Conservation (phyloP, 768 basidiomycete genomes). For the Psilocybe cyanescens region DNA sequence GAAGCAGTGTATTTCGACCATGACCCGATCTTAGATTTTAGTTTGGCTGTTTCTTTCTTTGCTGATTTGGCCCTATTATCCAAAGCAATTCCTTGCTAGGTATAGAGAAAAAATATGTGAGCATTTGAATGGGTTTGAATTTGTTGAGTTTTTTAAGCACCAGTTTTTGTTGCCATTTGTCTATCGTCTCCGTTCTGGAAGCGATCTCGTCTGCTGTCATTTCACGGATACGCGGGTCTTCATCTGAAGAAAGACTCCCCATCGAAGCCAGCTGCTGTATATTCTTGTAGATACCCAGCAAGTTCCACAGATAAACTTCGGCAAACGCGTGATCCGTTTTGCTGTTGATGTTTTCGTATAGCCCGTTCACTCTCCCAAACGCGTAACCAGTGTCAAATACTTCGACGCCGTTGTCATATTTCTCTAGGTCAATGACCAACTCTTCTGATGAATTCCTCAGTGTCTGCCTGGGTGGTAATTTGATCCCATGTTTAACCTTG, state of each 20-base stretch:
- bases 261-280: constrained; percentile 3
- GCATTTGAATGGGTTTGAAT: no score
- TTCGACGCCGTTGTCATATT: not conserved
- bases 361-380: not conserved
- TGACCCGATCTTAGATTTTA: not conserved
- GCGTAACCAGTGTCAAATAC: not conserved
- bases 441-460: no score
- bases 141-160: not conserved
- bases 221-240: constrained; percentile 7
- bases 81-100: no score
- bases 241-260: constrained; percentile 3
- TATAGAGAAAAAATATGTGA: no score
- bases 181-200: not conserved
- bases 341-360: not conserved
- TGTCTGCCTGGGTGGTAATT: no score
- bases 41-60: not conserved
- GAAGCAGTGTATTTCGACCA: not conserved
- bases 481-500: not conserved
- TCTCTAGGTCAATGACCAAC: no score
- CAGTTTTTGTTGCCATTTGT: not conserved
- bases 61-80: no score
- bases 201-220: not conserved
- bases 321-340: not conserved
- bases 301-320: not conserved
- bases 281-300: constrained; percentile 1